These are phyloP conservation scores for Fusarium euwallaceae DNA, from an alignment of 2,329 filamentous ascomycete species.

Conservation along the genomic window DNA sequence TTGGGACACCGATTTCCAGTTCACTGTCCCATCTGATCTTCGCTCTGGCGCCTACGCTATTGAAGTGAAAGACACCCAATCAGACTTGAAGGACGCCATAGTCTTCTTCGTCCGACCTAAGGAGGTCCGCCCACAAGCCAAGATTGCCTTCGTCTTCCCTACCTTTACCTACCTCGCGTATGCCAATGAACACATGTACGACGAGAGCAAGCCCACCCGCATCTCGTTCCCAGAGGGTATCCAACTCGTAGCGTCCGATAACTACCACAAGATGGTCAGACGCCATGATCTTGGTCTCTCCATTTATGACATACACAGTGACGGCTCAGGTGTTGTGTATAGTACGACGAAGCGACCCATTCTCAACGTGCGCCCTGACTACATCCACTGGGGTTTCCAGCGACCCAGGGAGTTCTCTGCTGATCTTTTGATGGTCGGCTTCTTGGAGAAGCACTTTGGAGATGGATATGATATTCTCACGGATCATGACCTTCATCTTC, in stretches of 20 bases:
- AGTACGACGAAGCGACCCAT: conserved; percentile 50
- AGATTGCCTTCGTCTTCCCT: conserved; percentile 43
- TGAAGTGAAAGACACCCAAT: neutral
- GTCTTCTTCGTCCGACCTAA: conserved; percentile 47
- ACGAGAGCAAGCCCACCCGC: conserved; percentile 45
- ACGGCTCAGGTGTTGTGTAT: conserved; percentile 52
- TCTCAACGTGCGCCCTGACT: conserved; percentile 54
- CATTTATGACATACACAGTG: conserved; percentile 54
- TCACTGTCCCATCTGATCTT: neutral
- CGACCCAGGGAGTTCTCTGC: neutral
- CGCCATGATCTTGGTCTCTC: conserved; percentile 54
- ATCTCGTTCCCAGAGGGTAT: conserved; percentile 41
- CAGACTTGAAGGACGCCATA: conserved; percentile 44
- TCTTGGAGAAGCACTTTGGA: neutral
- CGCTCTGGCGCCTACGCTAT: neutral
- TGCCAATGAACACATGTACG: conserved; percentile 55
- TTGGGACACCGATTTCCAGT: neutral
- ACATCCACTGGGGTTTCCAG: conserved; percentile 49
- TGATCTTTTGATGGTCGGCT: neutral
- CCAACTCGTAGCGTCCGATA: conserved; percentile 24
- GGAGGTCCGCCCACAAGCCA: conserved; percentile 10
- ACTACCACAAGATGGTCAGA: conserved; percentile 27
- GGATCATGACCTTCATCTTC: neutral
- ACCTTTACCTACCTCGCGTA: conserved; percentile 56
- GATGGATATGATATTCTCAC: neutral